phyloP scores from a whole-genome alignment of 148 eudicot genomes.

The Persicaria maculosa region DNA sequence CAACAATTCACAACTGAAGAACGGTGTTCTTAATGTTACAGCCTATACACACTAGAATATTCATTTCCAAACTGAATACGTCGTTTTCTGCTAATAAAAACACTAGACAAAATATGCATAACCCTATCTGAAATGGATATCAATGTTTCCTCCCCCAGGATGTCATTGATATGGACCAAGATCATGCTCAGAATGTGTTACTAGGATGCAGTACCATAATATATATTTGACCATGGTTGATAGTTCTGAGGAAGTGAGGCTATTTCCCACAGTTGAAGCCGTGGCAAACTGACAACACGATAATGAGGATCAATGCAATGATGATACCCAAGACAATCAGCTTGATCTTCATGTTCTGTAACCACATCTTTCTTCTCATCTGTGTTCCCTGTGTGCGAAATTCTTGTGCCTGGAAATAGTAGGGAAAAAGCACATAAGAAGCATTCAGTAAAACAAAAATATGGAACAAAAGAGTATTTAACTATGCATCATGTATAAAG shows the following conservation, averaged over 20 bases:
- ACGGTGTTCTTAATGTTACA: too few relatives aligned
- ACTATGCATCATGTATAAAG: too few relatives aligned
- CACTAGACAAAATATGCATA: constrained; percentile 7
- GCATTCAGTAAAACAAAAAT: too few relatives aligned
- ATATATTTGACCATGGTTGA: neutral
- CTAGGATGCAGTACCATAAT: neutral
- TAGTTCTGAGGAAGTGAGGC: neutral
- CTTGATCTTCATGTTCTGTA: constrained; percentile 50
- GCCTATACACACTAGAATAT: constrained; percentile 10
- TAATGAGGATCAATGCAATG: constrained; percentile 45
- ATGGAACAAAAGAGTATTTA: too few relatives aligned
- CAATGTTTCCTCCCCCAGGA: neutral
- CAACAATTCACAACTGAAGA: too few relatives aligned
- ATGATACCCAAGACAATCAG: constrained; percentile 45
- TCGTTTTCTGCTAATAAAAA: too few relatives aligned
- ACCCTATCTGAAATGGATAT: neutral
- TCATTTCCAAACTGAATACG: neutral
- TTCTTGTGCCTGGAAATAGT: constrained; percentile 31
- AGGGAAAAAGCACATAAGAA: neutral
- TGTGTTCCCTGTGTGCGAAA: constrained; percentile 39
- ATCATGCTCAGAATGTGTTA: constrained; percentile 16
- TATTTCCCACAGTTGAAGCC: constrained; percentile 35
- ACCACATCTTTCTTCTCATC: constrained; percentile 51
- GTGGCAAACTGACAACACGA: constrained; percentile 39
- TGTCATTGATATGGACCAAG: constrained; percentile 10